phyloP scores from a whole-genome alignment of 345 rosid species.

The Sonneratia caseolaris region DNA sequence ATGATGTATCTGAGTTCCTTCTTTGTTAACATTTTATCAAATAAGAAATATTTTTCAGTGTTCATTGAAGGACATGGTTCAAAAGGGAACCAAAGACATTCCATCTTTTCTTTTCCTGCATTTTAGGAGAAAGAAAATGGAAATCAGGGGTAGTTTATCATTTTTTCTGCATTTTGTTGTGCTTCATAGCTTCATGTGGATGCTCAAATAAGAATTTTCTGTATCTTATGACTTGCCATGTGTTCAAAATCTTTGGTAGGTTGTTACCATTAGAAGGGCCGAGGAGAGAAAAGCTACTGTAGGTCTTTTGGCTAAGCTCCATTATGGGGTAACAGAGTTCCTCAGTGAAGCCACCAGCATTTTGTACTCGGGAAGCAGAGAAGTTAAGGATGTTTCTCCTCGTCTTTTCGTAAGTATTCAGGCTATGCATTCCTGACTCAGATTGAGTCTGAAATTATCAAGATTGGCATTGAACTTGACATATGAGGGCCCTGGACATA shows the following conservation, averaged over 20 bases:
- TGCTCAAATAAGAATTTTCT: background rate
- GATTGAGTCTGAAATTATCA: background rate
- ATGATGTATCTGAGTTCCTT: background rate
- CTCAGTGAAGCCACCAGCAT: conserved; percentile 40
- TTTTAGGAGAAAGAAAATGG: background rate
- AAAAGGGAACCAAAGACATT: background rate
- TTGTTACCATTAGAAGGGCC: conserved; percentile 48
- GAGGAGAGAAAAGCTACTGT: conserved; percentile 47
- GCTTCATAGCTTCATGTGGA: background rate
- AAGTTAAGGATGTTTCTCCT: conserved; percentile 42
- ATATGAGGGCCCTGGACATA: background rate
- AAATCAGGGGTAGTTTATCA: background rate
- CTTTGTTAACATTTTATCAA: background rate
- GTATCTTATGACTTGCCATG: background rate
- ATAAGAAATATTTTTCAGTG: background rate
- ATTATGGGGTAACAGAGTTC: conserved; percentile 47
- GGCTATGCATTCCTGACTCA: background rate
- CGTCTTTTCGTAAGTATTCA: conserved; percentile 35
- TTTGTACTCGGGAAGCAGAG: conserved; percentile 27
- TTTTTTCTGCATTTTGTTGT: background rate
- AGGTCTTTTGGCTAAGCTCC: conserved; percentile 58
- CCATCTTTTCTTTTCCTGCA: background rate
- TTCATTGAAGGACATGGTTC: background rate
- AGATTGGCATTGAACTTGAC: background rate
- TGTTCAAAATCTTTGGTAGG: conserved; percentile 21